Evolutionary conservation across 2,329 filamentous ascomycete species (phyloP).

Genomic region (Neonectria faginata): DNA sequence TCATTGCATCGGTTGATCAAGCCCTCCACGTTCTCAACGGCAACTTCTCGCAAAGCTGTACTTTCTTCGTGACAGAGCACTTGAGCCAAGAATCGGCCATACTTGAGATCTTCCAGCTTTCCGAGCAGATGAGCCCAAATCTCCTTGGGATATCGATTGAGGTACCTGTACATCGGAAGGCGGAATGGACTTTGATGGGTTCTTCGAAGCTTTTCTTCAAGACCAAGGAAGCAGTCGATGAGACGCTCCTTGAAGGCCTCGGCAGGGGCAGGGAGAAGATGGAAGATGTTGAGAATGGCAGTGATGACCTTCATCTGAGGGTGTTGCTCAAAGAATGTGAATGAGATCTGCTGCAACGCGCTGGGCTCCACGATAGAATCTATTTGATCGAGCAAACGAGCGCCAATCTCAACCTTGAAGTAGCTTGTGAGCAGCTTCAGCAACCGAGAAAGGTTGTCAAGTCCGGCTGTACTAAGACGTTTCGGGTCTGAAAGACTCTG

Average conservation of each 20-base stretch:
- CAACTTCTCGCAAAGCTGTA: constrained; percentile 77
- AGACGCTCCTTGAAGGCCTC: constrained; percentile 91
- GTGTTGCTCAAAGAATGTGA: constrained; percentile 94
- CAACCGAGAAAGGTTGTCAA: constrained; percentile 91
- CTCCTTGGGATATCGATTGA: constrained; percentile 93
- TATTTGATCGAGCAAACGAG: constrained; percentile 92
- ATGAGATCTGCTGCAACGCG: constrained; percentile 88
- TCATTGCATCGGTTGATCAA: constrained; percentile 77
- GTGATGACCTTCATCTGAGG: constrained; percentile 93
- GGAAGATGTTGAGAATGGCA: constrained; percentile 96
- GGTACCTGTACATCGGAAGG: constrained; percentile 87
- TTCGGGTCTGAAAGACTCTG: constrained; percentile 96
- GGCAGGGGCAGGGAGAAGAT: constrained; percentile 90
- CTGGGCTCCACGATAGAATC: constrained; percentile 87
- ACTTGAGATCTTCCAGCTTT: constrained; percentile 84
- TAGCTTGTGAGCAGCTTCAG: constrained; percentile 95
- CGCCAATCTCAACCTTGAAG: constrained; percentile 98
- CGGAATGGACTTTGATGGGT: constrained; percentile 95
- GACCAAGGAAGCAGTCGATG: constrained; percentile 87
- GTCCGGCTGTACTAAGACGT: constrained; percentile 85
- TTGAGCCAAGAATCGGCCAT: constrained; percentile 92
- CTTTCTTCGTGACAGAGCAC: constrained; percentile 82
- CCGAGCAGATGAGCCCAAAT: constrained; percentile 84
- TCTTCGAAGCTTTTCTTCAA: constrained; percentile 86
- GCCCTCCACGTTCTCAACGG: constrained; percentile 77